Evolutionary conservation across 768 basidiomycete species (phyloP), one percentile per base, ranked within the genome.

Genomic region (Hericium erinaceus): DNA sequence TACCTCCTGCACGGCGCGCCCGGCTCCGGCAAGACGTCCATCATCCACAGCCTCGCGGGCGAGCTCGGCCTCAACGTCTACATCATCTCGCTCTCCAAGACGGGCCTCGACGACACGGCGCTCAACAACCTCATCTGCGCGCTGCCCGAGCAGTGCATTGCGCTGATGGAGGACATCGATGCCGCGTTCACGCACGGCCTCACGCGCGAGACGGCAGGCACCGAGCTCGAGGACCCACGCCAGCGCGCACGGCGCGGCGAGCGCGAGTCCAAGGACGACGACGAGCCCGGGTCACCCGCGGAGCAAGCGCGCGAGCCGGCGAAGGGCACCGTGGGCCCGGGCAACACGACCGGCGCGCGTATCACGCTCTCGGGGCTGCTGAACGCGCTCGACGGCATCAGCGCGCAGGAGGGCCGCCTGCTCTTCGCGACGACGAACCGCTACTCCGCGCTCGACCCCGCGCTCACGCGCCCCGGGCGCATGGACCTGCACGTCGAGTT

Each of bases 141-240:
- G 2, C 75, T 90, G 2, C 89, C 89, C n/a, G 76, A 82, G 57
- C 75, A 76, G 61, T 89, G 84, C 64, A 85, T 92, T 56, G 81
- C 84, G 4, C 74, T 92, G 39, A 89, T 92, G 81, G 89, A 92
- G 67, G 90, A 92, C 66, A 85, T 92, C 56, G 90, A 92, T 62
- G 87, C 84, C 2, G 89, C 87, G 2, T 87, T 91, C 70, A 72
- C 72, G 37, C 74, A 72, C 48, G 70, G 72, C 20, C 61, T 78
- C 52, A 72, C 53, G 44, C 74, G 75, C 40, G 71, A 74, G n/a
- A 51, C 37, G 15, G 26, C 64, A 3, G 61, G 54, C 40, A 55
- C 53, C 7, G 61, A 59, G 3, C 44, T 53, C 20, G 56, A 59
- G 61, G 60, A 49, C 56, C 33, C 70, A 67, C 28, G 28, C 28